These are phyloP conservation scores for Colletotrichum caudatum DNA, from an alignment of 2,329 filamentous ascomycete species.

Conservation along the genomic window DNA sequence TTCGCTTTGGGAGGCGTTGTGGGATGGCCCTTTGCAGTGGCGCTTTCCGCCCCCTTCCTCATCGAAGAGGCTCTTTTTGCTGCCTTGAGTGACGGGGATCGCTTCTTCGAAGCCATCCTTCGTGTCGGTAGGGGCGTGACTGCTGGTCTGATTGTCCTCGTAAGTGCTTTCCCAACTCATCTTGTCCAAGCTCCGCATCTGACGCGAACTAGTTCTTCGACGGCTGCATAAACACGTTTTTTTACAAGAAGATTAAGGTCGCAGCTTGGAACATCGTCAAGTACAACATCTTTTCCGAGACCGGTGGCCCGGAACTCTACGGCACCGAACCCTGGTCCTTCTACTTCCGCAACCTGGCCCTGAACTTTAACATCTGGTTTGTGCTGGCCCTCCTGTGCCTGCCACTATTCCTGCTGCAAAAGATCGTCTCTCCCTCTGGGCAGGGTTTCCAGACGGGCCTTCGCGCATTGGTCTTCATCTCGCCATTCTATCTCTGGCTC, in stretches of 20 bases:
- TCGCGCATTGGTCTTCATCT: slow-evolving; percentile 80
- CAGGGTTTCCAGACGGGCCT: slow-evolving; percentile 77
- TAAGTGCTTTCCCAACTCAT: slow-evolving; percentile 57
- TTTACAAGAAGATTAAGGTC: slow-evolving; percentile 82
- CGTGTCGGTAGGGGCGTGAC: slow-evolving; percentile 76
- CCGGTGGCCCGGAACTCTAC: slow-evolving; percentile 89
- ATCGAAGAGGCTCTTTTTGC: slow-evolving; percentile 78
- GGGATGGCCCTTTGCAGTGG: slow-evolving; percentile 94
- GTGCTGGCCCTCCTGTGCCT: slow-evolving; percentile 79
- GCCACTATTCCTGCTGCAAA: slow-evolving; percentile 81
- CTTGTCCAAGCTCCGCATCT: slow-evolving; percentile 35
- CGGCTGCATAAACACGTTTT: slow-evolving; percentile 80
- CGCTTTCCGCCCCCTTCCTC: slow-evolving; percentile 83
- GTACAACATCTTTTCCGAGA: slow-evolving; percentile 91
- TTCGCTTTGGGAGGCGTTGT: slow-evolving; percentile 87
- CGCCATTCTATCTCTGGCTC: slow-evolving; percentile 95
- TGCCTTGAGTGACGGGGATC: slow-evolving; percentile 66
- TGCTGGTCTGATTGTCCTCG: slow-evolving; percentile 75
- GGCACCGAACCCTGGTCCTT: slow-evolving; percentile 98
- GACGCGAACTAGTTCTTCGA: slow-evolving; percentile 70
- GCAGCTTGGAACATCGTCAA: slow-evolving; percentile 93
- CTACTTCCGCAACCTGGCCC: slow-evolving; percentile 87
- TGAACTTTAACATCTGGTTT: slow-evolving; percentile 98
- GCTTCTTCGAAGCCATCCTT: slow-evolving; percentile 68
- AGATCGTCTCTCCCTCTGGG: slow-evolving; percentile 70